phyloP scores from a whole-genome alignment of 1,139 yeast genomes.

The Taphrina wiesneri region DNA sequence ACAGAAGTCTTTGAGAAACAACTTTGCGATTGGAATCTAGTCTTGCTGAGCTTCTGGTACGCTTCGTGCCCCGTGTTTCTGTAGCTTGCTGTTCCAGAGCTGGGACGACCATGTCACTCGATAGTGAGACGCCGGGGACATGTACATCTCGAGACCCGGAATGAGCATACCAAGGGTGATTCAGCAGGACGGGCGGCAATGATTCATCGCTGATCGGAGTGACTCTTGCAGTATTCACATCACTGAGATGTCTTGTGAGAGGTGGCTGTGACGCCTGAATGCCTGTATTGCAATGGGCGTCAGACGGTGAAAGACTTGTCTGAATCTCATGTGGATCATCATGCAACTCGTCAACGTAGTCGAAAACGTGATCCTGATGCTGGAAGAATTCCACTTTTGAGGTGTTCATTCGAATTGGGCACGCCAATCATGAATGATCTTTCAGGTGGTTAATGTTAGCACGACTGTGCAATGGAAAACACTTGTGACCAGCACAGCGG shows the following conservation, averaged over 20 bases:
- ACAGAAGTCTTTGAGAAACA: not conserved
- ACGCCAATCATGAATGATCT: not conserved
- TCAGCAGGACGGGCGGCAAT: not conserved
- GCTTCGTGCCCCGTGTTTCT: not conserved
- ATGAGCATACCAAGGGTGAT: not conserved
- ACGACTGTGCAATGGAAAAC: not conserved
- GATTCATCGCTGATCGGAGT: not conserved
- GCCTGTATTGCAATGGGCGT: no score
- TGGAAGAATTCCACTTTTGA: slow-evolving; percentile 5
- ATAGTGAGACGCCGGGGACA: no score
- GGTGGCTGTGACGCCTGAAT: no score
- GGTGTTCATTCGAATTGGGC: not conserved
- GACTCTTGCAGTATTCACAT: no score
- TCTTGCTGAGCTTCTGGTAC: not conserved
- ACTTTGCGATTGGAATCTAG: not conserved
- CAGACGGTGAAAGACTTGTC: no score
- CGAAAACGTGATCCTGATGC: slow-evolving; percentile 2
- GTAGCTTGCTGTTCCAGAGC: no score
- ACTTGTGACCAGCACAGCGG: no score
- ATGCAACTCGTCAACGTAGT: not conserved
- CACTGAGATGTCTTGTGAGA: no score
- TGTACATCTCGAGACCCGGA: not conserved
- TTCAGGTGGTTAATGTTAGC: no score
- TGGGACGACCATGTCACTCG: no score
- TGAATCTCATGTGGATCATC: no score